Evolutionary conservation across 352 stramenopile genomes (phyloP).

Genomic region (Phytophthora brassicae): DNA sequence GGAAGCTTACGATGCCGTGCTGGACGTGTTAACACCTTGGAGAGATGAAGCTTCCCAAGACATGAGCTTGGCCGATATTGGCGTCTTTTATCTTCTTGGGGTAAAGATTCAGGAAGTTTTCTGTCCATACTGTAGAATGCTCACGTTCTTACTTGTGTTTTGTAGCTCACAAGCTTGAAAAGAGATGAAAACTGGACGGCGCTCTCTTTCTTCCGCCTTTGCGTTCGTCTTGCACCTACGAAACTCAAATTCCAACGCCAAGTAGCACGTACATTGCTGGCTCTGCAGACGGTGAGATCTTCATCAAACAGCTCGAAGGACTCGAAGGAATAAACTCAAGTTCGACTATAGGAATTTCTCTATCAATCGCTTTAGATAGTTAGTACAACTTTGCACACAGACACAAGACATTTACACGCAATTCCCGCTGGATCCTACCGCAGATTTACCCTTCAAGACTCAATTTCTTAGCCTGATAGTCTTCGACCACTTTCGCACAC

Average conservation of each 20-base stretch:
- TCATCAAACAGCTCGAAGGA: constrained; percentile 30
- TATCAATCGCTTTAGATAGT: constrained; percentile 28
- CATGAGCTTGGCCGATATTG: constrained; percentile 2
- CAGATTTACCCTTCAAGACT: constrained; percentile 11
- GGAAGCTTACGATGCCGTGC: constrained; percentile 30
- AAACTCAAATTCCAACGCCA: constrained; percentile 54
- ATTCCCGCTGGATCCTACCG: background rate
- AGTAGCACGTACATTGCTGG: constrained; percentile 41
- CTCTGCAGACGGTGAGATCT: constrained; percentile 36
- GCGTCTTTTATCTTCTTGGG: constrained; percentile 50
- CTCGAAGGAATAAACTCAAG: constrained; percentile 1
- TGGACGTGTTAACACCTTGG: constrained; percentile 31
- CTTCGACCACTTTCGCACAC: constrained; percentile 26
- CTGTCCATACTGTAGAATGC: too few relatives aligned
- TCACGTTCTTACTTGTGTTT: constrained; percentile 5
- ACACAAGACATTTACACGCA: constrained; percentile 8
- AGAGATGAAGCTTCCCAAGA: constrained; percentile 11
- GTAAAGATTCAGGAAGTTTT: constrained; percentile 32
- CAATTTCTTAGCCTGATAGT: constrained; percentile 18
- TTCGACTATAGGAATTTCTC: background rate
- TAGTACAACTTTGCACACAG: constrained; percentile 24
- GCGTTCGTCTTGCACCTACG: constrained; percentile 36
- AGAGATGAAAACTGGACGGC: constrained; percentile 45
- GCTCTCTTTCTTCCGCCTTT: constrained; percentile 50
- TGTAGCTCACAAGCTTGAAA: constrained; percentile 42